A percentile compares a stretch with the other conserved stretches of the same genome.
These are phyloP conservation scores for Lactarius pseudohatsudake DNA, from an alignment of 768 basidiomycete species.

Conservation along the genomic window DNA sequence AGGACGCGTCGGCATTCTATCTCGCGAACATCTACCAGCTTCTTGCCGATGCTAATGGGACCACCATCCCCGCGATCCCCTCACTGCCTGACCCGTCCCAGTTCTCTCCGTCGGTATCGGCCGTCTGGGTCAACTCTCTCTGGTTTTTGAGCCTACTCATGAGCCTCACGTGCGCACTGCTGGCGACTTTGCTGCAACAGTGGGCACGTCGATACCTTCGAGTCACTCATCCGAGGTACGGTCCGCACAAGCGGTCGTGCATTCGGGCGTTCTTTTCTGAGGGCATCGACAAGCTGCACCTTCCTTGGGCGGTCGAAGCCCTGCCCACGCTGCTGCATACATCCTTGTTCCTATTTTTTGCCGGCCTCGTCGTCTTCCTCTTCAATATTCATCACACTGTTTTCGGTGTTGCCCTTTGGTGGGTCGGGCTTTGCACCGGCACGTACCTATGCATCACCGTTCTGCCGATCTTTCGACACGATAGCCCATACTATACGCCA, in stretches of 20 bases:
- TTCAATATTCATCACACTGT: constrained; percentile 13
- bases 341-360: constrained; percentile 18
- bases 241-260: constrained; percentile 8
- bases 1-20: constrained; percentile 1
- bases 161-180: constrained; percentile 11
- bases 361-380: constrained; percentile 14
- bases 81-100: not conserved
- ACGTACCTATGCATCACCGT: constrained; percentile 11
- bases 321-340: constrained; percentile 10
- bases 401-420: constrained; percentile 2
- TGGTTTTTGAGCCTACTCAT: constrained; percentile 18
- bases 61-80: not conserved
- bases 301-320: not conserved
- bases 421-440: not conserved
- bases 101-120: constrained; percentile 9
- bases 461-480: constrained; percentile 3
- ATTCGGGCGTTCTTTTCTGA: constrained; percentile 15
- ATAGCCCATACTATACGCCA: constrained; percentile 6
- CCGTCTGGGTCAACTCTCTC: constrained; percentile 13
- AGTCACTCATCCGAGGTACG: constrained; percentile 10
- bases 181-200: constrained; percentile 21
- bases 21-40: constrained; percentile 11
- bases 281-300: constrained; percentile 1
- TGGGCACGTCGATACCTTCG: constrained; percentile 18
- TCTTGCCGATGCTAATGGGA: not conserved